Evolutionary conservation across 164 flowering plant genomes (phyloP), one percentile per base, ranked within the genome.

Genomic region (Vitis amurensis): DNA sequence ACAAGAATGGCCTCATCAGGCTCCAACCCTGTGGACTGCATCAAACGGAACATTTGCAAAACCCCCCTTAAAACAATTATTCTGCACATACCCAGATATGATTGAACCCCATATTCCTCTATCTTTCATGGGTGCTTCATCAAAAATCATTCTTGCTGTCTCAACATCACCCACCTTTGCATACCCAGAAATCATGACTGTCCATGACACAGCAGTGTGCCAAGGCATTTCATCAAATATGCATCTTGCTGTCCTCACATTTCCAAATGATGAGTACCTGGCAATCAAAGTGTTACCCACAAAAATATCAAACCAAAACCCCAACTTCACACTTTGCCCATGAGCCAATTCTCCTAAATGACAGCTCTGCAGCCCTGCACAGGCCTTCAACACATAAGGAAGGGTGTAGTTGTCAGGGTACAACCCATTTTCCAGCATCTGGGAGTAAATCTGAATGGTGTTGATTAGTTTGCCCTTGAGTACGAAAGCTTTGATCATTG

Each of bases 81-180:
- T 88, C 70, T 82, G 86, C 70, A 82, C 90, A 77, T 86, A 88
- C 49, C 88, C 80, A 11, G 91, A 87, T 55, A 90, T 78, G 84
- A 90, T 85, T 11, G 89, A 79, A 66, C 91, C 90, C 91, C 92
- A 90, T 17, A 88, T 66, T 29, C 81, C 89, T 61, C 70, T 77
- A 80, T 90, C 91, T 79, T 80, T 90, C 44, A 70, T 61, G 0
- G 84, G 84, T 1, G 88, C 89, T 51, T 73, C 80, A 71, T 88
- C 89, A 80, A 88, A 88, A 11, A 84, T 17, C 64, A 76, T 52
- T 63, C 85, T 79, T 11, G 94, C 89, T 23, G 30, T 17, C 2
- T 88, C 82, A 66, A 88, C 76, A 69, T 90, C 87, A 19, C 89
- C 89, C 23, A 12, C 64, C 53, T 79, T 86, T 1, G 82, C 80